phyloP scores from a whole-genome alignment of 768 basidiomycete species.

The Boletus huronensis region DNA sequence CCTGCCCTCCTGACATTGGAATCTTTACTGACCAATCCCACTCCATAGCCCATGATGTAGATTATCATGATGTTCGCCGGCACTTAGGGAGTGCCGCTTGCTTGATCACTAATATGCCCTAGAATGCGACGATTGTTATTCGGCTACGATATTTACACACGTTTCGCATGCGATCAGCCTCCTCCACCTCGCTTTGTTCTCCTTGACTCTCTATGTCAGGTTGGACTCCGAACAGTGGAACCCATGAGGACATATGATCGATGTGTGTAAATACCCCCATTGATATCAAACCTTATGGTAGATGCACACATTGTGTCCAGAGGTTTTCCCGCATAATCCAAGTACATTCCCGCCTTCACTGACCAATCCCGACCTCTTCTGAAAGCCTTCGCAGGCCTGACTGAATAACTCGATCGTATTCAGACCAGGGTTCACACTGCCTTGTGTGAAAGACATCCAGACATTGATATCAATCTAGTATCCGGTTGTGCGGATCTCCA shows the following conservation, averaged over 20 bases:
- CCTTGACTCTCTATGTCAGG: conserved; percentile 10
- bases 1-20: background rate
- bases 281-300: conserved; percentile 18
- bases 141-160: conserved; percentile 4
- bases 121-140: conserved; percentile 12
- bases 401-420: conserved; percentile 1
- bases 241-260: conserved; percentile 7
- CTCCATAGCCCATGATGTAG: conserved; percentile 89
- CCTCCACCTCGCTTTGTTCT: conserved; percentile 3
- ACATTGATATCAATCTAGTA: background rate
- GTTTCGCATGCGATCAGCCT: conserved; percentile 3
- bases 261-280: conserved; percentile 17
- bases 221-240: conserved; percentile 9
- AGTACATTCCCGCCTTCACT: conserved; percentile 9
- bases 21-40: conserved; percentile 12
- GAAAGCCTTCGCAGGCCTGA: conserved; percentile 9
- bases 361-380: conserved; percentile 1
- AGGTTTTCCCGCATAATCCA: conserved; percentile 1
- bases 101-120: conserved; percentile 40
- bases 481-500: conserved; percentile 9
- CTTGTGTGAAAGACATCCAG: conserved; percentile 6
- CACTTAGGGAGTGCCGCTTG: conserved; percentile 80
- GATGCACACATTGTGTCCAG: conserved; percentile 4
- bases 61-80: conserved; percentile 88
- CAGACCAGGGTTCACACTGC: conserved; percentile 1